Conservation (phyloP, 257 asterid species). For the Nicotiana knightiana region DNA sequence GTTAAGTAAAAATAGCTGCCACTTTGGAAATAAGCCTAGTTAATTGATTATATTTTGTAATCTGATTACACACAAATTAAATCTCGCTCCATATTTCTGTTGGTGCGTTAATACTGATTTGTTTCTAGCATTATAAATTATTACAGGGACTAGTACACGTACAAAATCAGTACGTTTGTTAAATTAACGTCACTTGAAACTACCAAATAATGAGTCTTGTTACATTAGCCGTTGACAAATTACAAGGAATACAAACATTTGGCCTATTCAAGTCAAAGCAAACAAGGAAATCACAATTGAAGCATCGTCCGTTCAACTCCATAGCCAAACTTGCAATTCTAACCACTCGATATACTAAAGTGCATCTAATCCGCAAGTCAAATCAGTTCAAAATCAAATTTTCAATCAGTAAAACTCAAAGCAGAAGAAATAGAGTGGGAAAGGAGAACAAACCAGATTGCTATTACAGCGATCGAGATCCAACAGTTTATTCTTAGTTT, state of each 20-base stretch:
- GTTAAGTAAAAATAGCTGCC: background rate
- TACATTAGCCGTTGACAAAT: background rate
- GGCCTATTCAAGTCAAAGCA: background rate
- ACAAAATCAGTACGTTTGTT: background rate
- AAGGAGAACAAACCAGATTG: conserved; percentile 57
- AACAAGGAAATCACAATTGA: background rate
- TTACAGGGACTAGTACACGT: background rate
- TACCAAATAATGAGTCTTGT: background rate
- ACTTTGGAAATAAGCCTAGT: background rate
- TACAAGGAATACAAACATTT: background rate
- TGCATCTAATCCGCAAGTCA: background rate
- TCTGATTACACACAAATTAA: too few species aligned
- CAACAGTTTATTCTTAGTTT: too few species aligned
- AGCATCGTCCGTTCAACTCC: background rate
- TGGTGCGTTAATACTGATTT: too few species aligned
- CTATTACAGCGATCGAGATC: too few species aligned
- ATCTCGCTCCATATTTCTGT: too few species aligned
- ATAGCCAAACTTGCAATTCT: background rate
- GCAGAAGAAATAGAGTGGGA: background rate
- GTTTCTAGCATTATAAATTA: background rate
- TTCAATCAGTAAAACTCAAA: background rate
- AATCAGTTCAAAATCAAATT: background rate
- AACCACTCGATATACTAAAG: background rate
- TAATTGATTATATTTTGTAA: background rate
- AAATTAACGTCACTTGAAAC: background rate